Conservation (phyloP, 305 asterid species). For the Solanum hybrid region DNA sequence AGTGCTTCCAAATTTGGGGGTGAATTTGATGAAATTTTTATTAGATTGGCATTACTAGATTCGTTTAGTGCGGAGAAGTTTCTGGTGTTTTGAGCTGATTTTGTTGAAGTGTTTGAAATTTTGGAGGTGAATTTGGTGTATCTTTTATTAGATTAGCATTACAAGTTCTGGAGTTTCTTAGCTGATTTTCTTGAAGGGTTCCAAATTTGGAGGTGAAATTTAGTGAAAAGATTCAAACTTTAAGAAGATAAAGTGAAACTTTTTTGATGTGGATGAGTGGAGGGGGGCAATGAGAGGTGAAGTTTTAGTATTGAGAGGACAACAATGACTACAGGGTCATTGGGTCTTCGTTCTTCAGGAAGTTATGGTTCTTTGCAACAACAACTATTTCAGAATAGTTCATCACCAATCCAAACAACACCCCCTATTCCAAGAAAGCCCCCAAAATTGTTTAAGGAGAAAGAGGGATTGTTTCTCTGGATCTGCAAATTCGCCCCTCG, state of each 20-base stretch:
- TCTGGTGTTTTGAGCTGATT: background rate
- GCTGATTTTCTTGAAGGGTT: conserved; percentile 12
- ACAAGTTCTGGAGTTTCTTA: background rate
- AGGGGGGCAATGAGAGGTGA: conserved; percentile 51
- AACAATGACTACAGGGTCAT: conserved; percentile 78
- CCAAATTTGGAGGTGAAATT: background rate
- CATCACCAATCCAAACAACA: conserved; percentile 43
- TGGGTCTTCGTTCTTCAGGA: conserved; percentile 88
- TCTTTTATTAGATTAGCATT: background rate
- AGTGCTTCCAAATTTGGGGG: background rate
- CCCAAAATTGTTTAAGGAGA: conserved; percentile 68
- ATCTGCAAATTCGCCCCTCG: conserved; percentile 73
- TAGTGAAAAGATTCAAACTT: conserved; percentile 12
- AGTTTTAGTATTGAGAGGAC: conserved; percentile 38
- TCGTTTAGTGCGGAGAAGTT: background rate
- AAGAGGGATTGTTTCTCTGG: conserved; percentile 61
- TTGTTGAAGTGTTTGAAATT: background rate
- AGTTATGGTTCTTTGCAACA: conserved; percentile 82
- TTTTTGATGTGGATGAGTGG: conserved; percentile 32
- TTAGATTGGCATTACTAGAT: background rate
- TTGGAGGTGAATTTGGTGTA: background rate
- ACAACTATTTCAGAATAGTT: conserved; percentile 47
- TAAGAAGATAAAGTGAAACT: background rate
- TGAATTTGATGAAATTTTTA: background rate
- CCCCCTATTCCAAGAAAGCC: conserved; percentile 60